Base-by-base conservation (phyloP, 2,329 filamentous ascomycete genomes). In the Byssochlamys sp. region DNA sequence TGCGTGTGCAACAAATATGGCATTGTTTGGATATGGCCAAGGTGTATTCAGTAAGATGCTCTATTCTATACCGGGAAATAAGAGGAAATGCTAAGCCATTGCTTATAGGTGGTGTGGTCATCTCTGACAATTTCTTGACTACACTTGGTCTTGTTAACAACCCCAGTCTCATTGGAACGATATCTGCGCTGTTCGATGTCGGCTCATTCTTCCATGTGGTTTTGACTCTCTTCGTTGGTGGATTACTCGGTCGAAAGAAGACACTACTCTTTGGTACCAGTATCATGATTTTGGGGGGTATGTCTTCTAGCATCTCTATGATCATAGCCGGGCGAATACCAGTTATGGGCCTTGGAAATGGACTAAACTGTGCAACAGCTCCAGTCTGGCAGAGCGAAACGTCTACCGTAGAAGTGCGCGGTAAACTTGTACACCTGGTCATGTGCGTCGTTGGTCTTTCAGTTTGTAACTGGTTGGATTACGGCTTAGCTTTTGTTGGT, bases 161-260 rank as follows among this genome's bases (percentile, higher is more conserved):
- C 11, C 70, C 70, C 31, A 67, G 62, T 33, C 50, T 74, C 64
- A 67, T 73, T 52, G 71, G 45, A 12, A 80, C 78, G 0, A 77
- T 81, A n/a, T 80, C 79, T 1, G 80, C 81, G 3, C 77, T 83
- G 54, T 84, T 84, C 66, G 80, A 84, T 61, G 73, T 84, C 45
- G 82, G 82, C 14, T 84, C 81, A 63, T 83, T 84, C 64, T 68
- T 83, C 54, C 82, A 82, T 24, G 81, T 75, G 10, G 6, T 12
- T 61, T 76, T 1, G 72, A 77, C 28, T 77, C 82, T 65, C 31
- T 62, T 56, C 14, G 64, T 79, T 28, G 79, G 79, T 5, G 78
- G 81, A 29, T 58, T 27, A 48, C 66, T 80, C 0, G 79, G 80
- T 0, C 68, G 80, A 5, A 78, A 77, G 60, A 77, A 75, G 39